phyloP scores from a whole-genome alignment of 148 eudicot genomes.

The Silene uniflora region DNA sequence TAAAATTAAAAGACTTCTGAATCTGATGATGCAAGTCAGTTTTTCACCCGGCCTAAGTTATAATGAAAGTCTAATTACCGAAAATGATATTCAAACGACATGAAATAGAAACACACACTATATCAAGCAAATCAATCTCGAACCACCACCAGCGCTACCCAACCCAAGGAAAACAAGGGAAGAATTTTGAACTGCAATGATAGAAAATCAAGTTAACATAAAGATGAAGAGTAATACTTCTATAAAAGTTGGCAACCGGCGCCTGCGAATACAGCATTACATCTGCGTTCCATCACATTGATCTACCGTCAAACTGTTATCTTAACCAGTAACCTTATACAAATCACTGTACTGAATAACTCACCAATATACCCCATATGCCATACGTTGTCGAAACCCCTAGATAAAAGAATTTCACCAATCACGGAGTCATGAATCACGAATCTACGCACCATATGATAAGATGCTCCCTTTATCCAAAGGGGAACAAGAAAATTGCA shows the following conservation, averaged over 20 bases:
- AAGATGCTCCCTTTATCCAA: not conserved
- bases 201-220: no score
- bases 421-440: not conserved
- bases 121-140: no score
- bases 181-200: no score
- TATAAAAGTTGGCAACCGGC: no score
- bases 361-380: not conserved
- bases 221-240: not conserved
- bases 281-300: not conserved
- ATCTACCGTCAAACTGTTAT: not conserved
- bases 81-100: no score
- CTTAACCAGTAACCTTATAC: not conserved
- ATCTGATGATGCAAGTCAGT: no score
- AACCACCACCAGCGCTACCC: no score
- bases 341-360: not conserved
- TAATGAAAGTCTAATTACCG: no score
- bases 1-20: no score
- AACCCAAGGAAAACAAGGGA: no score
- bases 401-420: not conserved
- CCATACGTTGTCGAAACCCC: not conserved
- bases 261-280: not conserved
- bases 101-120: no score
- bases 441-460: not conserved
- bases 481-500: slow-evolving; percentile 18
- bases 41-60: no score